Conservation (phyloP, 345 rosid genomes). For the Turritis glabra region DNA sequence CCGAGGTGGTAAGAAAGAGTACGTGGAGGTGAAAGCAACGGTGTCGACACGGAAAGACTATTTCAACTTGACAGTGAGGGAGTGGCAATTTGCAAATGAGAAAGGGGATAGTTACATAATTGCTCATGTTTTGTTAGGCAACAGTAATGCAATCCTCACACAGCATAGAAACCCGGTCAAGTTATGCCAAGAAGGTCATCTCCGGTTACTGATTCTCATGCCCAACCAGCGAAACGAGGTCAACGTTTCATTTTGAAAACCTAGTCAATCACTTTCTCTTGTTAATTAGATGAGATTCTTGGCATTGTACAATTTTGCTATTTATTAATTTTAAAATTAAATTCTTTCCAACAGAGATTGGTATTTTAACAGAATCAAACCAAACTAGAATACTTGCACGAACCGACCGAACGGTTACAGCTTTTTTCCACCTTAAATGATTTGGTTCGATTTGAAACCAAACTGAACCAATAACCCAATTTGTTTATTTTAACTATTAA, state of each 20-base stretch:
- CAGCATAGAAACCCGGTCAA: slow-evolving; percentile 62
- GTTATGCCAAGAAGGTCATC: slow-evolving; percentile 64
- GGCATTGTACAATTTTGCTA: neutral
- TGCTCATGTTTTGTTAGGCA: slow-evolving; percentile 61
- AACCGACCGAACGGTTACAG: too few species aligned
- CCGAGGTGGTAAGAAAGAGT: slow-evolving; percentile 45
- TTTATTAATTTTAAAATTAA: neutral
- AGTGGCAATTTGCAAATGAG: slow-evolving; percentile 81
- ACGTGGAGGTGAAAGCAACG: slow-evolving; percentile 89
- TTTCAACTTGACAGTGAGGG: slow-evolving; percentile 72
- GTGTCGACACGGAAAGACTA: slow-evolving; percentile 68
- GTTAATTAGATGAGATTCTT: neutral
- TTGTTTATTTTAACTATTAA: too few species aligned
- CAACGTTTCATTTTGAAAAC: slow-evolving; percentile 21
- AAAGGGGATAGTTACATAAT: slow-evolving; percentile 62
- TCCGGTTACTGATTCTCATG: slow-evolving; percentile 71
- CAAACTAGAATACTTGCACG: too few species aligned
- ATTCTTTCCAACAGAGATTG: neutral
- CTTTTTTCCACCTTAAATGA: too few species aligned
- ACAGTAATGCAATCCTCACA: slow-evolving; percentile 54
- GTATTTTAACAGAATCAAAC: neutral
- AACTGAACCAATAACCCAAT: too few species aligned
- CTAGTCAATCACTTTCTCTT: neutral
- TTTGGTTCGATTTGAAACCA: too few species aligned
- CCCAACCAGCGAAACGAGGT: slow-evolving; percentile 47